Conservation (phyloP, 164 flowering plant genomes). For the Euptelea pleiosperma region DNA sequence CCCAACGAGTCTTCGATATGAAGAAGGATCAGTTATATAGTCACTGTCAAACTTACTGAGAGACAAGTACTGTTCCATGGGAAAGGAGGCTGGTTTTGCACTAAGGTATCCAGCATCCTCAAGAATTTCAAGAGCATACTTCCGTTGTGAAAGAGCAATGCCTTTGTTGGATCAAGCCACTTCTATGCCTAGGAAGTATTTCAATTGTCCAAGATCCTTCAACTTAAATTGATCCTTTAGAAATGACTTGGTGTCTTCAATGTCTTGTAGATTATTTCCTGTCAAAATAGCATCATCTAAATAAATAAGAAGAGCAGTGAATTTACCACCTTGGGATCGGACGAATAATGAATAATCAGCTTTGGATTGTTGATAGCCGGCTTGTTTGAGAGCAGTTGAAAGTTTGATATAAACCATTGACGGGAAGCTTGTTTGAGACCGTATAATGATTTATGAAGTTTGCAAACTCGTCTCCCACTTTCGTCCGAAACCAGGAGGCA, state of each 20-base stretch:
- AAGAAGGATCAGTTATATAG: too few relatives aligned
- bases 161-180: slow-evolving; percentile 6
- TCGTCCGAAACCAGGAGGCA: slow-evolving; percentile 3
- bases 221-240: not conserved
- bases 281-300: not conserved
- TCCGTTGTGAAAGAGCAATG: slow-evolving; percentile 3
- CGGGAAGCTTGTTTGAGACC: not conserved
- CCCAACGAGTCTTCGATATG: not conserved
- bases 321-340: not conserved
- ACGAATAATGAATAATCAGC: slow-evolving; percentile 3
- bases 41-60: not conserved
- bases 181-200: slow-evolving; percentile 8
- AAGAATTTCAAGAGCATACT: slow-evolving; percentile 9
- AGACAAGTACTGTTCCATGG: slow-evolving; percentile 1
- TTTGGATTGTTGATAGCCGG: slow-evolving; percentile 1
- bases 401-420: slow-evolving; percentile 1
- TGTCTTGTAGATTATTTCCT: not conserved
- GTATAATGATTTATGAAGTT: not conserved
- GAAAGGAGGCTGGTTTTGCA: not conserved
- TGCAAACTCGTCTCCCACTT: slow-evolving; percentile 5
- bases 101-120: slow-evolving; percentile 7
- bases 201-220: not conserved
- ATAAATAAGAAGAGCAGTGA: not conserved
- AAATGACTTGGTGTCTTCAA: not conserved
- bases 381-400: slow-evolving; percentile 1